Conservation (phyloP, 2,329 filamentous ascomycete species). For the Cercospora sojina region DNA sequence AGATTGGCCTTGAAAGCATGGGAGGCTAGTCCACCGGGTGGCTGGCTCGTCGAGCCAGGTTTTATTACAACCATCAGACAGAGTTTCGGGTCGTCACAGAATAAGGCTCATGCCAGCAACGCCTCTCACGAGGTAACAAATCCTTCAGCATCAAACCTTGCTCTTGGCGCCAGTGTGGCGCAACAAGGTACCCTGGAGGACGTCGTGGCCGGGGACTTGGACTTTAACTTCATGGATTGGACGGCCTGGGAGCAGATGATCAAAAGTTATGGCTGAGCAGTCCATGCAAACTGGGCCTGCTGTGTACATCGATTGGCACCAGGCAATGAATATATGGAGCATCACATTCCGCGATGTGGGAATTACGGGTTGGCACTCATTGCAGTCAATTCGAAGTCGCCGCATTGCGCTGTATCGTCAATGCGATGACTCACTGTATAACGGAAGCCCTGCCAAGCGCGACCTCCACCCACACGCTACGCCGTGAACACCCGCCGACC, state of each 20-base stretch:
- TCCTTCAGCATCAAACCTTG: background rate
- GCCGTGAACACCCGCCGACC: background rate
- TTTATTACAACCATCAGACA: slow-evolving; percentile 10
- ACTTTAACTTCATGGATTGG: background rate
- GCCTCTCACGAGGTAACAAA: background rate
- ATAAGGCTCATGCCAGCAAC: background rate
- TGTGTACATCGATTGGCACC: background rate
- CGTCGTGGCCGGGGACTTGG: background rate
- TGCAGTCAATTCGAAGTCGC: background rate
- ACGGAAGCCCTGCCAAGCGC: background rate
- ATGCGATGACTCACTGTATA: background rate
- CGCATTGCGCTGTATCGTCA: background rate
- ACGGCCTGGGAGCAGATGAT: background rate
- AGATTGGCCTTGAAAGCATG: slow-evolving; percentile 47
- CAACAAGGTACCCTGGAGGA: background rate
- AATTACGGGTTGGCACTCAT: background rate
- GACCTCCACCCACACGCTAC: background rate
- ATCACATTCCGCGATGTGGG: background rate
- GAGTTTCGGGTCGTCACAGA: background rate
- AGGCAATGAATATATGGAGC: background rate
- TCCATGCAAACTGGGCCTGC: background rate
- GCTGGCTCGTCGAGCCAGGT: slow-evolving; percentile 14
- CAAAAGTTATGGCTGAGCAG: background rate
- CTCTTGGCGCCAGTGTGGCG: background rate
- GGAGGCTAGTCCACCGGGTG: slow-evolving; percentile 31